These are phyloP conservation scores for Alternaria dauci DNA, from an alignment of 2,329 filamentous ascomycete genomes.

Conservation along the genomic window DNA sequence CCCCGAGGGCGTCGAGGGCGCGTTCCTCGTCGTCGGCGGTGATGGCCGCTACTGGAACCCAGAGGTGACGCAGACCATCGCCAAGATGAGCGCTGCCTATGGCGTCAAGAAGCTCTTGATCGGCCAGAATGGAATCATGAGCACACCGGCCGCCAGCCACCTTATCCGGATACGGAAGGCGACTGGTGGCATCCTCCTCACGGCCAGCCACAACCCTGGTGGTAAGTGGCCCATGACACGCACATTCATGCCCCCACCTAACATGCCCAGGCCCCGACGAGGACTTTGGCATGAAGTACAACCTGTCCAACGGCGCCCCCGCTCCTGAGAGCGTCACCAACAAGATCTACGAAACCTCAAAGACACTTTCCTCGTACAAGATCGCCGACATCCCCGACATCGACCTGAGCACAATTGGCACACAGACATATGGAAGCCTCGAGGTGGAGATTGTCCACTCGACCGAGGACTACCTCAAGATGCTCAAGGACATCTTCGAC, in stretches of 20 bases:
- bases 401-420: slow-evolving; percentile 83
- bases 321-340: slow-evolving; percentile 96
- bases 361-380: slow-evolving; percentile 91
- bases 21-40: slow-evolving; percentile 94
- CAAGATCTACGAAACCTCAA: slow-evolving; percentile 94
- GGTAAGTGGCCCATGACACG: slow-evolving; percentile 66
- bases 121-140: slow-evolving; percentile 95
- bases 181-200: slow-evolving; percentile 95
- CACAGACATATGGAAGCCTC: slow-evolving; percentile 81
- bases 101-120: slow-evolving; percentile 99
- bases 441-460: slow-evolving; percentile 97
- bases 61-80: slow-evolving; percentile 94
- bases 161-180: slow-evolving; percentile 94
- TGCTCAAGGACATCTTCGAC: slow-evolving; percentile 99
- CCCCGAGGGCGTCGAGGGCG: slow-evolving; percentile 86
- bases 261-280: slow-evolving; percentile 75
- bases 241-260: not conserved
- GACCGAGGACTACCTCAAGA: slow-evolving; percentile 86
- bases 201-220: slow-evolving; percentile 97
- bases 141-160: slow-evolving; percentile 94
- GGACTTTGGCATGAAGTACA: slow-evolving; percentile 99
- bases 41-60: slow-evolving; percentile 98
- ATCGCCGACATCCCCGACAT: slow-evolving; percentile 86
- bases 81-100: slow-evolving; percentile 95
- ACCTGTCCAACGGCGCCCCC: slow-evolving; percentile 93